phyloP scores from a whole-genome alignment of 768 basidiomycete species.

The Mycena pura region DNA sequence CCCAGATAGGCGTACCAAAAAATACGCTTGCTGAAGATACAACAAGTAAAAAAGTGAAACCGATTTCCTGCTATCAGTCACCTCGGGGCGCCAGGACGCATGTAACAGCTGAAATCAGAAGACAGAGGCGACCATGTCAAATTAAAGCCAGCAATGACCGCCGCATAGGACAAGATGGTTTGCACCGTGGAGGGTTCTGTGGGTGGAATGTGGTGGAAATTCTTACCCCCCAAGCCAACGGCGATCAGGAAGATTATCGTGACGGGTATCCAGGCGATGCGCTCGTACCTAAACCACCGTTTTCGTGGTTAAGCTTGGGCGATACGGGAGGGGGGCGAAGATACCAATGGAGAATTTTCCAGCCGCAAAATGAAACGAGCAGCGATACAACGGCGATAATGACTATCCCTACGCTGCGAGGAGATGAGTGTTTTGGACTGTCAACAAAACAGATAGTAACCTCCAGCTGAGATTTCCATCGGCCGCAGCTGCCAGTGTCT shows the following conservation, averaged over 20 bases:
- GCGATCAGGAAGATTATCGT: constrained; percentile 76
- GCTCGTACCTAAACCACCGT: constrained; percentile 61
- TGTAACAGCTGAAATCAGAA: constrained; percentile 82
- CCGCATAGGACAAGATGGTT: constrained; percentile 67
- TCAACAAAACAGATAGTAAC: constrained; percentile 34
- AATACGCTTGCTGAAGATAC: constrained; percentile 64
- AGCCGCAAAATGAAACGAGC: constrained; percentile 67
- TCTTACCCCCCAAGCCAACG: constrained; percentile 75
- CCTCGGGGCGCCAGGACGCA: constrained; percentile 63
- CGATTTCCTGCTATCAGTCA: constrained; percentile 31
- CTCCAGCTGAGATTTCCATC: constrained; percentile 51
- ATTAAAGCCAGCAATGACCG: constrained; percentile 75
- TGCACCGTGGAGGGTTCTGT: constrained; percentile 60
- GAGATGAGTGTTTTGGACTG: background rate
- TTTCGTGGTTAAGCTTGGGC: too few relatives aligned
- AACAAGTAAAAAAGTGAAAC: background rate
- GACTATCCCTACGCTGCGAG: constrained; percentile 78
- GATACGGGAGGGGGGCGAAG: background rate
- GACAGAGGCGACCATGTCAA: constrained; percentile 66
- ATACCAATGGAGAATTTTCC: constrained; percentile 54
- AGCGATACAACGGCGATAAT: constrained; percentile 76
- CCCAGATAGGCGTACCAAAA: constrained; percentile 76
- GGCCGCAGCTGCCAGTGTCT: constrained; percentile 50
- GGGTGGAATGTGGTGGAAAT: constrained; percentile 59
- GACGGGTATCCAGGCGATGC: constrained; percentile 78